Conservation (phyloP, 768 basidiomycete genomes). For the Suillus hirtellus region DNA sequence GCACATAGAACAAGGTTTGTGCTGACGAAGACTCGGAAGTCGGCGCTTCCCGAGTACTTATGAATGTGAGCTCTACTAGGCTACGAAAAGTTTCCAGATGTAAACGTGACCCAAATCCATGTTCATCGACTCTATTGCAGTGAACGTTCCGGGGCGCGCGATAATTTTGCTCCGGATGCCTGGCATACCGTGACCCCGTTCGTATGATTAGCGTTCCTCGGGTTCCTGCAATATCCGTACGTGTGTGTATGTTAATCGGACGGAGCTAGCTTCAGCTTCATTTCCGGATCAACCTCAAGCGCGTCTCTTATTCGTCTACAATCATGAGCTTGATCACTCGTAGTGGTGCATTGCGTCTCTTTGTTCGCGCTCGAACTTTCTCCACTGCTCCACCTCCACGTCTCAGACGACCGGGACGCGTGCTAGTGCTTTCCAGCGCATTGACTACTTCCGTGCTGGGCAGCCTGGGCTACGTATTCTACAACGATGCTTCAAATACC, state of each 20-base stretch:
- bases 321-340: neutral
- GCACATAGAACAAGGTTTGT: too few relatives aligned
- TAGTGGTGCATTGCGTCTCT: neutral
- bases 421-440: conserved; percentile 6
- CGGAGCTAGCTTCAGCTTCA: neutral
- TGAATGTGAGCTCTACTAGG: too few relatives aligned
- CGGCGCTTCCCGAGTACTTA: too few relatives aligned
- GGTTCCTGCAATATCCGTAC: neutral
- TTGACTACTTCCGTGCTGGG: neutral
- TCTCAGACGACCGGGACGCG: neutral
- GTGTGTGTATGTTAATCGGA: neutral
- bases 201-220: neutral
- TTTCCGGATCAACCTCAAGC: neutral
- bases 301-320: neutral
- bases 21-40: too few relatives aligned
- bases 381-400: neutral
- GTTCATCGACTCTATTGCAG: neutral
- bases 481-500: neutral
- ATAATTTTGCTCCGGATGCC: neutral
- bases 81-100: too few relatives aligned
- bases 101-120: neutral
- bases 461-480: neutral
- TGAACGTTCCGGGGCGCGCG: neutral
- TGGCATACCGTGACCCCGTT: neutral
- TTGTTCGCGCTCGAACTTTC: neutral